Evolutionary conservation across 2,329 filamentous ascomycete species (phyloP).

Genomic region (Pestalotiopsis fici): DNA sequence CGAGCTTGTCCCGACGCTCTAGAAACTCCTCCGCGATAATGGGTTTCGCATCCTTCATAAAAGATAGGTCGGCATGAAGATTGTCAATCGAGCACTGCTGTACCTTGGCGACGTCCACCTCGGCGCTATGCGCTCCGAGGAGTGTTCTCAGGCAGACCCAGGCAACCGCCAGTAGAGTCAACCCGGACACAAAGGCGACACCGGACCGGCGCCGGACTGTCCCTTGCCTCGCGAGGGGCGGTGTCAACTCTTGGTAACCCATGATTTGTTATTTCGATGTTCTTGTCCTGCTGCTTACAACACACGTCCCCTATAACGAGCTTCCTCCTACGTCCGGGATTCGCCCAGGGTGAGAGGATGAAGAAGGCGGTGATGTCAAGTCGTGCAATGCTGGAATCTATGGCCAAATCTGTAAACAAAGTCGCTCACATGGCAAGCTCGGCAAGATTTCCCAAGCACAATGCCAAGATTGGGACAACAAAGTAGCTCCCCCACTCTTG

Average conservation of each 20-base stretch:
- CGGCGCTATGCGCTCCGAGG: neutral
- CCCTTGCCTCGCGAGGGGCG: neutral
- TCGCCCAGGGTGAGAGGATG: neutral
- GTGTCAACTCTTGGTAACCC: neutral
- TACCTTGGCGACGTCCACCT: conserved; percentile 13
- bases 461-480: neutral
- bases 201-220: neutral
- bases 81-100: conserved; percentile 53
- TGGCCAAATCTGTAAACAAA: neutral
- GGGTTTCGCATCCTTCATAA: conserved; percentile 48
- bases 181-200: neutral
- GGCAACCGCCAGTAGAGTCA: neutral
- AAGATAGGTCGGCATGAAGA: conserved; percentile 48
- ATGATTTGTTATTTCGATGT: neutral
- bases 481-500: neutral
- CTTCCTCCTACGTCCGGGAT: neutral
- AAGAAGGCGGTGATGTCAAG: neutral
- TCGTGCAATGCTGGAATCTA: neutral
- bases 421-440: neutral
- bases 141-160: neutral
- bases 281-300: neutral
- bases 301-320: neutral
- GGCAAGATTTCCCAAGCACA: neutral
- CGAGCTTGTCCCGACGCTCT: conserved; percentile 55
- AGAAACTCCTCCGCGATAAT: conserved; percentile 54